Conservation (phyloP, 75 land plant genomes). For the Cryptomeria japonica region DNA sequence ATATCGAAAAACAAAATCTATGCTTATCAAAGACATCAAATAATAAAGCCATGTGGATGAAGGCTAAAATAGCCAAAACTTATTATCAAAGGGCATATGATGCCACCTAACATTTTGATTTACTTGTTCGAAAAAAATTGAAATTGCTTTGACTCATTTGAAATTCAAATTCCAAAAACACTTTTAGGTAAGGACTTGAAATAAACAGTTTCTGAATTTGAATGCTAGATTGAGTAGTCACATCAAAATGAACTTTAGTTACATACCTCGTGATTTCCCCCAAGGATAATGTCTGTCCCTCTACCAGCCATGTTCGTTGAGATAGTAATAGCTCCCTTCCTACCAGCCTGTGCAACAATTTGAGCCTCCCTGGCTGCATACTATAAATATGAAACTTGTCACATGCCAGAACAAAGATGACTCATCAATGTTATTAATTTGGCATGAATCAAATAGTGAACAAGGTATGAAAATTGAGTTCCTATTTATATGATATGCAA, state of each 20-base stretch:
- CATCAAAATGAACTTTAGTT: neutral
- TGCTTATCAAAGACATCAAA: too few relatives aligned
- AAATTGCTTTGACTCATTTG: too few relatives aligned
- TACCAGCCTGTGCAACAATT: conserved; percentile 96
- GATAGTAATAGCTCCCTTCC: conserved; percentile 89
- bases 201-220: neutral
- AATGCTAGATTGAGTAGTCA: neutral
- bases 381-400: conserved; percentile 28
- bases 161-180: too few relatives aligned
- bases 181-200: too few relatives aligned
- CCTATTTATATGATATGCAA: neutral
- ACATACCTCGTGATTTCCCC: conserved; percentile 93
- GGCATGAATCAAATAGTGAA: neutral
- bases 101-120: too few relatives aligned
- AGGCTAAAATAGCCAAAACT: too few relatives aligned
- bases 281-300: conserved; percentile 97
- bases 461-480: neutral
- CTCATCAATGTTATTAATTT: neutral
- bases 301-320: conserved; percentile 99
- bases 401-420: neutral
- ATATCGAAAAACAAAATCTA: too few relatives aligned
- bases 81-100: too few relatives aligned
- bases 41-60: too few relatives aligned
- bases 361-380: conserved; percentile 99
- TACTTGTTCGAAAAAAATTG: too few relatives aligned